Evolutionary conservation across 2,329 filamentous ascomycete genomes (phyloP).

Genomic region (Tothia fuscella): DNA sequence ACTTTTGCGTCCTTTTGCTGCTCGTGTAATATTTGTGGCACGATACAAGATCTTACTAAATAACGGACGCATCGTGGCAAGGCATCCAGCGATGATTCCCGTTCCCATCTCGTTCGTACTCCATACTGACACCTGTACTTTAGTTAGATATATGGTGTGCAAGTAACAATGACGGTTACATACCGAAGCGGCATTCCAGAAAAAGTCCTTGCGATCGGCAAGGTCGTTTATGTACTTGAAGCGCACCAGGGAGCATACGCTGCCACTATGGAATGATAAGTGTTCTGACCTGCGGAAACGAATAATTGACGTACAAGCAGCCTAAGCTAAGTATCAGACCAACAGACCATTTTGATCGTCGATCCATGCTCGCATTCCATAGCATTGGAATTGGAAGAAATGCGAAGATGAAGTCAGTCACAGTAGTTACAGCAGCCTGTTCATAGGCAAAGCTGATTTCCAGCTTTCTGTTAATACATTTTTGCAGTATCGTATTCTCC

Average conservation of each 20-base stretch:
- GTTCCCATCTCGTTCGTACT: slow-evolving; percentile 8
- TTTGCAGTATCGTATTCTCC: background rate
- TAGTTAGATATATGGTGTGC: background rate
- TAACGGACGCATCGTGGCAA: slow-evolving; percentile 12
- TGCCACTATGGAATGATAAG: slow-evolving; percentile 9
- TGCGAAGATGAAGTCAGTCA: slow-evolving; percentile 25
- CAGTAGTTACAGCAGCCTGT: slow-evolving; percentile 23
- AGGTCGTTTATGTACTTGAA: slow-evolving; percentile 10
- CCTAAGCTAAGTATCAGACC: slow-evolving; percentile 29
- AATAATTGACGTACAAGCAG: slow-evolving; percentile 17
- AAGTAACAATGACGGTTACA: background rate
- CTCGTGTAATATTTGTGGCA: slow-evolving; percentile 3
- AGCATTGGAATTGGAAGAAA: slow-evolving; percentile 30
- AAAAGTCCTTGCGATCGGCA: slow-evolving; percentile 8
- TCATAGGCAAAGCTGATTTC: slow-evolving; percentile 11
- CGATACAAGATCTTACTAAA: slow-evolving; percentile 8
- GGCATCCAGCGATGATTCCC: slow-evolving; percentile 11
- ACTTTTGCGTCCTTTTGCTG: background rate
- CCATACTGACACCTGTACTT: background rate
- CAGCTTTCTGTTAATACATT: slow-evolving; percentile 7
- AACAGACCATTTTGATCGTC: slow-evolving; percentile 30
- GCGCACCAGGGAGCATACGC: slow-evolving; percentile 11
- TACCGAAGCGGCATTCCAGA: slow-evolving; percentile 7
- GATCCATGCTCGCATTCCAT: slow-evolving; percentile 29
- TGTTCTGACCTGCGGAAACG: background rate